Conservation (phyloP, 805 yeast genomes). For the Candida argentea region DNA sequence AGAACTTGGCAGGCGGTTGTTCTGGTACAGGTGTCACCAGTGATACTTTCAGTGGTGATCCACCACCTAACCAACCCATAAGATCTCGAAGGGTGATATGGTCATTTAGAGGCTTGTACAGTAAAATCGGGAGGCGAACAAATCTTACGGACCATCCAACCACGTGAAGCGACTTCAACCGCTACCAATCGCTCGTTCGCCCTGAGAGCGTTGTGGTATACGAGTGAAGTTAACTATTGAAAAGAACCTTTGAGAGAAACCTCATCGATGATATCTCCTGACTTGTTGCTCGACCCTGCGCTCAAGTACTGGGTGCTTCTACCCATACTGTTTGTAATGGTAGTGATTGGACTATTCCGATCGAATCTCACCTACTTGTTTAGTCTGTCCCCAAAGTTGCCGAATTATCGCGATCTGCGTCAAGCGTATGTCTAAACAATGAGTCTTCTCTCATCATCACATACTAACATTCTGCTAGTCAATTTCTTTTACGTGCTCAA, state of each 20-base stretch:
- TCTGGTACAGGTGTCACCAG: slow-evolving; percentile 18
- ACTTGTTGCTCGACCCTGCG: slow-evolving; percentile 59
- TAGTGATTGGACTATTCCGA: slow-evolving; percentile 72
- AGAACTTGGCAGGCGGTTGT: slow-evolving; percentile 17
- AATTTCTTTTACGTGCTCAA: slow-evolving; percentile 50
- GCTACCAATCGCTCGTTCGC: too few relatives aligned
- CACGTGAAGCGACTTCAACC: too few relatives aligned
- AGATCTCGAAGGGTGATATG: too few relatives aligned
- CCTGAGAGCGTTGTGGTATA: too few relatives aligned
- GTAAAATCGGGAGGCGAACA: too few relatives aligned
- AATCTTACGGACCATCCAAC: too few relatives aligned
- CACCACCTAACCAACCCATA: slow-evolving; percentile 36
- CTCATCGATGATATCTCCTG: too few relatives aligned
- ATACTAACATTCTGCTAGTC: slow-evolving; percentile 15
- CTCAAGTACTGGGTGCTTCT: slow-evolving; percentile 82
- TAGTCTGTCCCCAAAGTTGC: slow-evolving; percentile 46
- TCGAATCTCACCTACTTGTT: slow-evolving; percentile 56
- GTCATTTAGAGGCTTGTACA: too few relatives aligned
- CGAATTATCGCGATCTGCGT: slow-evolving; percentile 35
- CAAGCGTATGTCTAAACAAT: slow-evolving; percentile 30
- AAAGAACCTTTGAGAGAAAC: too few relatives aligned
- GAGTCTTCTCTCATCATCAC: neutral
- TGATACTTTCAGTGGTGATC: slow-evolving; percentile 26
- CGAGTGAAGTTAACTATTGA: too few relatives aligned
- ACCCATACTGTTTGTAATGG: slow-evolving; percentile 87